Evolutionary conservation across 2,329 filamentous ascomycete species (phyloP).

Genomic region (Aspergillus amoenus): DNA sequence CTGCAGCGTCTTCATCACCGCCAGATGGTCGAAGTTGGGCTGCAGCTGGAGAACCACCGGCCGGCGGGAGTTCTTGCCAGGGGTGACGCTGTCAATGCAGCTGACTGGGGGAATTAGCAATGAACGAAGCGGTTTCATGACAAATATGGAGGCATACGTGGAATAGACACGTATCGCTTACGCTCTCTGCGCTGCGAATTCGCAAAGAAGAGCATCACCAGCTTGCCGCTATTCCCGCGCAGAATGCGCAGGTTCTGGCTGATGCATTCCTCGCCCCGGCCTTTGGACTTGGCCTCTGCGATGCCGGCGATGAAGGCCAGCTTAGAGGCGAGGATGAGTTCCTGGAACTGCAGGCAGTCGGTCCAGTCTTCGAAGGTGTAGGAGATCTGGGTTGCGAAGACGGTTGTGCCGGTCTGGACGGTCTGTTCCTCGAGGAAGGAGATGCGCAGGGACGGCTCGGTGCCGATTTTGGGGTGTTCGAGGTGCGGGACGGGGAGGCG

Average conservation of each 20-base stretch:
- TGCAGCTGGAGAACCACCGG: conserved; percentile 38
- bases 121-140: not conserved
- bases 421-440: conserved; percentile 46
- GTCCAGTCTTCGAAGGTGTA: conserved; percentile 45
- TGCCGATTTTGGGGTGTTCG: conserved; percentile 40
- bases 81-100: conserved; percentile 38
- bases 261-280: conserved; percentile 46
- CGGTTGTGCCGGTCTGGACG: conserved; percentile 37
- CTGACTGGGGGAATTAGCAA: conserved; percentile 28
- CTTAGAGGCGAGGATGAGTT: conserved; percentile 38
- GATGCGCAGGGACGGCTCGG: conserved; percentile 36
- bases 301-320: conserved; percentile 43
- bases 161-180: conserved; percentile 43
- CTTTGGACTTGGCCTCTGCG: conserved; percentile 45
- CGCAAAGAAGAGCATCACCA: conserved; percentile 41
- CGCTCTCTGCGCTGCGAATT: conserved; percentile 43
- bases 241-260: conserved; percentile 45
- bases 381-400: conserved; percentile 42
- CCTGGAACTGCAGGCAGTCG: conserved; percentile 44
- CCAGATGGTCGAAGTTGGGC: conserved; percentile 43
- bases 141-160: conserved; percentile 25
- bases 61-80: conserved; percentile 39
- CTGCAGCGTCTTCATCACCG: conserved; percentile 38
- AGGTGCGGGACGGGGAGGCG: conserved; percentile 43
- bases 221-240: conserved; percentile 34